Base-by-base conservation (phyloP, 1,139 yeast genomes). In the Oligophagozyma castellii region DNA sequence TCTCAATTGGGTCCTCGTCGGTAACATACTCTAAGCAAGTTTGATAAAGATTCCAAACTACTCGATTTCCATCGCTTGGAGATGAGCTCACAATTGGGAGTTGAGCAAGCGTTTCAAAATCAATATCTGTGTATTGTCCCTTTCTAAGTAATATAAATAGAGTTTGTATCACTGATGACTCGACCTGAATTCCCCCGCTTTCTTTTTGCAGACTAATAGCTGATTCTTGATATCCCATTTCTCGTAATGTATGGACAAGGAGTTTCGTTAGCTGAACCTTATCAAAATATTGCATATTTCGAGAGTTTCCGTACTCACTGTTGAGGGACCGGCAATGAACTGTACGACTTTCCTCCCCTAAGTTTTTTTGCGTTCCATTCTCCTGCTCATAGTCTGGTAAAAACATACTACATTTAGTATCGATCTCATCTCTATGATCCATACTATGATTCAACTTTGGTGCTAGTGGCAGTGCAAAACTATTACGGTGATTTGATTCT, bases 181-280 rank as follows among this genome's bases (percentile, higher is more conserved):
- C 61, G 6, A 58, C 43, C 35, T 56, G 54, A 22, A 59, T 36
- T 13, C 61, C 59, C 27, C 56, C 54, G 37, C 58, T 55, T 39
- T 59, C 63, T 5, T 44, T 37, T 32, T 64, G 63, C 26, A 70
- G 48, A 3, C 41, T 30, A 7, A 46, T 37, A 0, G 69, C 64
- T 1, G 67, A 46, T 7, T 49, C 40, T 5, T 46, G 35, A 39
- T 63, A 66, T 3, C 74, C 75, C 33, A 69, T 36, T 35, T 68
- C 74, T 22, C 51, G 47, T 28, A 70, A 46, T 2, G 70, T 52
- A 38, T 68, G 73, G 19, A 68, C 60, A 21, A 70, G 42, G 15
- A 70, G 48, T 28, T 70, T 56, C 1, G 71, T 59, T 8, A 67
- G 55, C 41, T 70, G 73, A 11, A 43, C 45, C 24, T 49, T 55